phyloP scores from a whole-genome alignment of 2,329 filamentous ascomycete genomes.

The Claviceps pusilla region DNA sequence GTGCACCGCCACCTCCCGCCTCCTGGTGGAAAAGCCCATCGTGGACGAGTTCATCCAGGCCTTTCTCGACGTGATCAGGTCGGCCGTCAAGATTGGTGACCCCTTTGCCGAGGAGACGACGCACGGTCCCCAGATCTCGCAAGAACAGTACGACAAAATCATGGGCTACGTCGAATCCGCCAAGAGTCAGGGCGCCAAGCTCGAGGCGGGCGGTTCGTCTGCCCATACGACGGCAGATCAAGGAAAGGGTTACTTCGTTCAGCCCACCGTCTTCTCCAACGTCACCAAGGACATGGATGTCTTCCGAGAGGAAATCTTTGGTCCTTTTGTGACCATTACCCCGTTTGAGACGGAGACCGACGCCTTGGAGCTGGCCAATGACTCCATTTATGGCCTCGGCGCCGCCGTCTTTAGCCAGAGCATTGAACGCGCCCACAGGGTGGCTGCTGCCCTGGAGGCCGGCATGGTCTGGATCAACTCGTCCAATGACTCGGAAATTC shows the following conservation, averaged over 20 bases:
- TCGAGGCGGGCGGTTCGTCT: constrained; percentile 47
- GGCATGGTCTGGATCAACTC: constrained; percentile 42
- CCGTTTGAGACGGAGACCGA: constrained; percentile 28
- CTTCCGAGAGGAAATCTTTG: constrained; percentile 32
- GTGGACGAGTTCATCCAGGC: constrained; percentile 47
- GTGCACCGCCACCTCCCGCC: constrained; percentile 48
- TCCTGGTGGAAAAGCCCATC: constrained; percentile 47
- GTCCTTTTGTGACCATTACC: constrained; percentile 27
- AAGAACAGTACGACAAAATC: constrained; percentile 54
- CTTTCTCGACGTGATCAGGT: constrained; percentile 45
- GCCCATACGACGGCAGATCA: constrained; percentile 16
- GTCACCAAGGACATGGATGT: constrained; percentile 28
- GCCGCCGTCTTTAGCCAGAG: constrained; percentile 47
- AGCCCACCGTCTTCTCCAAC: constrained; percentile 30
- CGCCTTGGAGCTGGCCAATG: constrained; percentile 27
- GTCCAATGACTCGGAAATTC: constrained; percentile 28
- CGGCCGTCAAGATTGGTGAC: constrained; percentile 51
- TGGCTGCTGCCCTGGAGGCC: constrained; percentile 42
- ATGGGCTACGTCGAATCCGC: constrained; percentile 55
- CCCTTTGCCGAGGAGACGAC: constrained; percentile 55
- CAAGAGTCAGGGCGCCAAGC: constrained; percentile 54
- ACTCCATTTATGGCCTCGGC: constrained; percentile 46
- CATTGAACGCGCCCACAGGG: constrained; percentile 32
- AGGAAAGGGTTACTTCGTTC: constrained; percentile 31
- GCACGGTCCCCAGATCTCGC: constrained; percentile 62